These are phyloP conservation scores for Dendrocalamus latiflorus DNA, from an alignment of 202 grass and related monocot genomes.

Conservation along the genomic window DNA sequence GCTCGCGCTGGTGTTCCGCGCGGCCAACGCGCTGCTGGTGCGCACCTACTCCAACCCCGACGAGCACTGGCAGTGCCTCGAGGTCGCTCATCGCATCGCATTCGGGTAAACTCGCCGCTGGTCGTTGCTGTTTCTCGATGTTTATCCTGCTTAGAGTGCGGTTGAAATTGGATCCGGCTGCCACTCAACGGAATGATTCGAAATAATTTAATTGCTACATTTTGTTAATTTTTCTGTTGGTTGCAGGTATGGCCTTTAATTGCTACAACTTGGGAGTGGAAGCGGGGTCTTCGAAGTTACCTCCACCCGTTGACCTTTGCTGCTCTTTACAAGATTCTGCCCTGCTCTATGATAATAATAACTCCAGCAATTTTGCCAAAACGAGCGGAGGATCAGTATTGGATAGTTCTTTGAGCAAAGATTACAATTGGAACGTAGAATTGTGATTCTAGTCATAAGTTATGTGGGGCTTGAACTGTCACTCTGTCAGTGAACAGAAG, in stretches of 20 bases:
- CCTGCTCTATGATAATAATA: constrained; percentile 76
- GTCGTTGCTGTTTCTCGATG: not conserved
- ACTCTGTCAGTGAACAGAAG: not conserved
- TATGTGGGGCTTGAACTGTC: not conserved
- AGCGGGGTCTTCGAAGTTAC: constrained; percentile 68
- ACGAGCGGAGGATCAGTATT: not conserved
- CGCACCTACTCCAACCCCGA: constrained; percentile 93
- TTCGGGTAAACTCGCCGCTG: constrained; percentile 50
- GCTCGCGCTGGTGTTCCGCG: constrained; percentile 56
- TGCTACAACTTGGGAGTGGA: constrained; percentile 99
- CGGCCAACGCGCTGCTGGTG: constrained; percentile 61
- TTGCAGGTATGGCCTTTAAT: constrained; percentile 78
- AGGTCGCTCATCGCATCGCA: constrained; percentile 78
- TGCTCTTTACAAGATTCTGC: constrained; percentile 69
- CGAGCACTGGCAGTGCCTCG: constrained; percentile 94
- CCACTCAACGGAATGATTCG: not conserved
- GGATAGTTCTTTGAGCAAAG: not conserved
- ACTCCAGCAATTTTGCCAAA: not conserved
- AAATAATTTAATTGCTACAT: not conserved
- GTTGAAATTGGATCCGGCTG: not conserved
- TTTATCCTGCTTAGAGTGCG: not conserved
- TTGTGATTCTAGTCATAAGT: not conserved
- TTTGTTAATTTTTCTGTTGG: not conserved
- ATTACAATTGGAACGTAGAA: too few relatives aligned
- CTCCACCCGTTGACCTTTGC: constrained; percentile 82